Base-by-base conservation (phyloP, 2,329 filamentous ascomycete species). In the Fusarium nelsonii region DNA sequence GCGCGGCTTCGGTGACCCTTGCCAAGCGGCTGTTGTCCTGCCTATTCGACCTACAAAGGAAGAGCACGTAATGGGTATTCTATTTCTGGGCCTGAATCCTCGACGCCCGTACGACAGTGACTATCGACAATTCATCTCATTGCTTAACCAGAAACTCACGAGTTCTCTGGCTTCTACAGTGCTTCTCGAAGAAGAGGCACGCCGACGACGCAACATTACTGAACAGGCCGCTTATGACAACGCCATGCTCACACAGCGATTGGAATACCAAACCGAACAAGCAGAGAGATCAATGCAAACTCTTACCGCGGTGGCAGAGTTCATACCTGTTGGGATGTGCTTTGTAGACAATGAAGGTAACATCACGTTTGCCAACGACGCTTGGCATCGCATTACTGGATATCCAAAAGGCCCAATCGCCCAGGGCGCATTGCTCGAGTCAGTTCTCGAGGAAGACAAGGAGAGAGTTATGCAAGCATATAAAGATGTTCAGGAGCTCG, bases 321-420 rank as follows among this genome's bases (percentile, higher is more conserved):
- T 92, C 52, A 89, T 91, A 3, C 91, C 91, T 0, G 88, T 92
- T 2, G 91, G 91, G 18, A 90, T 93, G 79, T 92, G 90, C 73
- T 91, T 93, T 61, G 87, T 89, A 12, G 87, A 91, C 73, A 82
- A 84, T 3, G 81, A 85, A 49, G 91, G 91, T 14, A 85, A 86
- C 39, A 86, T 93, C 59, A 87, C 85, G 1, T 93, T 91, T 74
- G 91, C 90, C 63, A 94, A 94, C 72, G 87, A 91, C 50, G 88
- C 89, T 10, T 93, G 84, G 81, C 82, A 85, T 69, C 81, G 82
- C 39, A 85, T 87, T 36, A 85, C 84, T 2, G 84, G 84, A 2
- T 79, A 81, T 46, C 75, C 81, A 37, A 76, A 69, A 63, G 78
- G 76, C 16, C 65, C 75, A 8, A 72, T 80, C 16, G 69, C 69